Evolutionary conservation across 495 filamentous ascomycete genomes (phyloP).

Genomic region (Massariosphaeria phaeospora): DNA sequence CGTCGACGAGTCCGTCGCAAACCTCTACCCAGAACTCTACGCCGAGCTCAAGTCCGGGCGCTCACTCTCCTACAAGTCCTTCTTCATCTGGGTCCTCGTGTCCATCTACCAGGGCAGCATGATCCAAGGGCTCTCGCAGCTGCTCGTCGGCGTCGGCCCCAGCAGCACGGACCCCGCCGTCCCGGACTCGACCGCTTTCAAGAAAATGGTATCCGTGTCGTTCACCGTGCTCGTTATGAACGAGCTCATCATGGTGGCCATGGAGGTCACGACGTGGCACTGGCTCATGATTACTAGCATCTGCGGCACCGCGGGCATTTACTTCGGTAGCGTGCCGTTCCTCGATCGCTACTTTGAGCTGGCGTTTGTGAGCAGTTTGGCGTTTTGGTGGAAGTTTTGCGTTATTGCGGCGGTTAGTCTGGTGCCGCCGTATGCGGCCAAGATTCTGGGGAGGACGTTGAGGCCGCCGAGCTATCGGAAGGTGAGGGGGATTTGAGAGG

Average conservation of each 20-base stretch:
- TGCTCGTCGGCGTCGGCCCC: constrained; percentile 69
- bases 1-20: constrained; percentile 86
- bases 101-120: constrained; percentile 91
- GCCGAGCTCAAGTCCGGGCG: constrained; percentile 84
- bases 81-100: constrained; percentile 95
- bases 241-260: constrained; percentile 93
- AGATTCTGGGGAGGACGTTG: constrained; percentile 74
- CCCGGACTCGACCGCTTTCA: constrained; percentile 12
- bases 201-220: constrained; percentile 77
- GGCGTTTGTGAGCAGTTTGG: constrained; percentile 67
- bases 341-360: constrained; percentile 88
- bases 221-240: constrained; percentile 92
- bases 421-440: constrained; percentile 80
- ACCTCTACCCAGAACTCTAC: constrained; percentile 95
- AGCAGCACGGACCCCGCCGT: constrained; percentile 37
- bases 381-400: constrained; percentile 81
- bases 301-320: constrained; percentile 72
- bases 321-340: constrained; percentile 79
- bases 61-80: constrained; percentile 83
- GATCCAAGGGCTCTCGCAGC: constrained; percentile 86
- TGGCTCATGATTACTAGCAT: constrained; percentile 82
- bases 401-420: constrained; percentile 74
- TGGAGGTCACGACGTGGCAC: constrained; percentile 97
- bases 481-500: constrained; percentile 58
- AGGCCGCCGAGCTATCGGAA: constrained; percentile 94